Evolutionary conservation across 495 filamentous ascomycete species (phyloP).

Genomic region (Talaromyces trachyspermus): DNA sequence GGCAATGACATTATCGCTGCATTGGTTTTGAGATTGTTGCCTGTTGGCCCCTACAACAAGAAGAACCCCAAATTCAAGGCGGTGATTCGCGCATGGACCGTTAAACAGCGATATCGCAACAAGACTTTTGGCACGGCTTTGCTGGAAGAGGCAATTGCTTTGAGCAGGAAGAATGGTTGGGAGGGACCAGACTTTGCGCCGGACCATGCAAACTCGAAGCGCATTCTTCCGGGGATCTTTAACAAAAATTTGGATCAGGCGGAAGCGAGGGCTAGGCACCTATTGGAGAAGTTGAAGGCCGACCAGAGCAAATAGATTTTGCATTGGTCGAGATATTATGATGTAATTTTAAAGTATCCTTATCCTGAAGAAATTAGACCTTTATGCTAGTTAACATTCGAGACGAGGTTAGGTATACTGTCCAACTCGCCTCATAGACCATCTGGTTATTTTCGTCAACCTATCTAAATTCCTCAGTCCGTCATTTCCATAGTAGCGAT

Average conservation of each 20-base stretch:
- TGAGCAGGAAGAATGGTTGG: constrained; percentile 48
- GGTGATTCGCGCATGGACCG: constrained; percentile 73
- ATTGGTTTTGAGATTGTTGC: constrained; percentile 37
- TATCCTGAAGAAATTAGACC: neutral
- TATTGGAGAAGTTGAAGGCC: constrained; percentile 27
- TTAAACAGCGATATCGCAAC: constrained; percentile 55
- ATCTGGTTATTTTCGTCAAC: no score
- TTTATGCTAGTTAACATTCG: no score
- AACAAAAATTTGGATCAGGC: constrained; percentile 49
- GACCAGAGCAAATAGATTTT: neutral
- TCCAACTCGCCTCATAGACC: no score
- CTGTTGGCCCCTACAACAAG: constrained; percentile 8
- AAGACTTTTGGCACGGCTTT: constrained; percentile 62
- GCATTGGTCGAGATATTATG: neutral
- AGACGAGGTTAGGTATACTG: no score
- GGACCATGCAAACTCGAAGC: constrained; percentile 60
- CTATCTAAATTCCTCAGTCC: no score
- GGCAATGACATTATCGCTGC: constrained; percentile 52
- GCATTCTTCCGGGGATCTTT: constrained; percentile 52
- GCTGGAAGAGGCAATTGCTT: constrained; percentile 55
- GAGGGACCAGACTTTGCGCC: constrained; percentile 52
- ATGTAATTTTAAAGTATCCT: neutral
- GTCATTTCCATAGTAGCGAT: no score
- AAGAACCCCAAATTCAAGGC: constrained; percentile 6
- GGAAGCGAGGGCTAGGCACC: constrained; percentile 45